Base-by-base conservation (phyloP, 768 basidiomycete species). In the Boletus bicolor region DNA sequence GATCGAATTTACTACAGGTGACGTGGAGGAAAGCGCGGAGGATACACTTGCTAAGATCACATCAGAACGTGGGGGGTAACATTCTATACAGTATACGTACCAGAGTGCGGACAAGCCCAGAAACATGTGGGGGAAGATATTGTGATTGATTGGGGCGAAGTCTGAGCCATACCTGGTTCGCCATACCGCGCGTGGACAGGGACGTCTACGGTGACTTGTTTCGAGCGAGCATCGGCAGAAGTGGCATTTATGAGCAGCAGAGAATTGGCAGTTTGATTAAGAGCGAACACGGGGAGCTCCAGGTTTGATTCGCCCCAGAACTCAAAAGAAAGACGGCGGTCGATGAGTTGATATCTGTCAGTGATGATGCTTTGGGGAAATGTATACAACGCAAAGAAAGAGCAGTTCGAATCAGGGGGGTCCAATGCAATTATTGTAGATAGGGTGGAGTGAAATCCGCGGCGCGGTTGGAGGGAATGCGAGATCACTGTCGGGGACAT, bases 141-240 rank as follows among this genome's bases (percentile, higher is more conserved):
- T 11, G 51, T 30, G 35, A 76, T 63, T 1, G 54, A 54, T 21
- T 64, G 60, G 49, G 59, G 50, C 10, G 61, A 57, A 19, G 44
- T n/a, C 37, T 44, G 45, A 21, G 45, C 56, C 11, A 50, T 38
- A 14, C 50, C 43, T 38, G 73, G 75, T 43, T 57, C 52, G 26
- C 73, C 73, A 56, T 81, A 81, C 14, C 79, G 75, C 17, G 71
- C 72, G 58, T 81, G 79, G 41, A 81, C 51, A 8, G 79, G 80
- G 6, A 81, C 55, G 24, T 75, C 68, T 24, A 77, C 50, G 0
- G 55, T 42, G 19, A 64, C 44, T 24, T 48, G 56, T 35, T 60
- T 49, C 19, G 21, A 19, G 38, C 14, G 58, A 42, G 54, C 43
- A 54, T 37, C 34, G 41, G 52, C 14, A 3, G 49, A 44, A 6